These are phyloP conservation scores for Vanrija sp. DNA, from an alignment of 1,284 basidiomycete species.

Conservation along the genomic window DNA sequence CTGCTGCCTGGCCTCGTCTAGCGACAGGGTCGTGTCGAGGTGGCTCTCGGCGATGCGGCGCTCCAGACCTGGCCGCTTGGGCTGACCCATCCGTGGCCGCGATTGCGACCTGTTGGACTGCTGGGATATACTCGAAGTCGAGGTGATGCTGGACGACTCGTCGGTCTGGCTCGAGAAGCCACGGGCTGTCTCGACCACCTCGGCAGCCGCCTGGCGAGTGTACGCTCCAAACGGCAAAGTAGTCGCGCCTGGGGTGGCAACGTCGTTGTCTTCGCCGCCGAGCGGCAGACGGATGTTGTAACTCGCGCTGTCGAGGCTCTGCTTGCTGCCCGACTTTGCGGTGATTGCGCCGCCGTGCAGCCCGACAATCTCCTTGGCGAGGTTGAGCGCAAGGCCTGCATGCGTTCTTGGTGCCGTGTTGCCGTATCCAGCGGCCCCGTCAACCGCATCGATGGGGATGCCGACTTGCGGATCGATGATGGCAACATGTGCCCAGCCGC, in stretches of 20 bases:
- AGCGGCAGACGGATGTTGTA: too few species aligned
- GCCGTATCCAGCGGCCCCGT: constrained; percentile 14
- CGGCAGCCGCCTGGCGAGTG: background rate
- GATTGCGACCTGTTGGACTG: constrained; percentile 13
- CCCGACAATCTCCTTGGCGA: constrained; percentile 46
- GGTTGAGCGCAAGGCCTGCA: constrained; percentile 17
- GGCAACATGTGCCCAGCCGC: constrained; percentile 19
- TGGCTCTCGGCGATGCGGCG: constrained; percentile 13
- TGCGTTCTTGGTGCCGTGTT: constrained; percentile 26
- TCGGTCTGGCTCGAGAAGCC: background rate
- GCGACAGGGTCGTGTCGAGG: too few species aligned
- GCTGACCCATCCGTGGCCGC: too few species aligned
- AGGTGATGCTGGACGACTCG: background rate
- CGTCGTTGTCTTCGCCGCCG: too few species aligned
- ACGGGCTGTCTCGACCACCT: background rate
- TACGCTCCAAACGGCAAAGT: background rate
- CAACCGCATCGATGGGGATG: constrained; percentile 27
- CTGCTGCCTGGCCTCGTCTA: constrained; percentile 24
- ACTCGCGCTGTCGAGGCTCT: background rate
- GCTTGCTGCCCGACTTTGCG: constrained; percentile 27
- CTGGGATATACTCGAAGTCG: constrained; percentile 32
- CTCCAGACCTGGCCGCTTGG: constrained; percentile 14
- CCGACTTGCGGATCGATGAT: constrained; percentile 44
- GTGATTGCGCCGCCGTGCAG: constrained; percentile 47
- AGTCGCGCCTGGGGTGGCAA: constrained; percentile 1